Percentiles rank a stretch among this genome's conserved stretches.
Evolutionary conservation across 768 basidiomycete genomes (phyloP).

Genomic region (Saitozyma sp.): DNA sequence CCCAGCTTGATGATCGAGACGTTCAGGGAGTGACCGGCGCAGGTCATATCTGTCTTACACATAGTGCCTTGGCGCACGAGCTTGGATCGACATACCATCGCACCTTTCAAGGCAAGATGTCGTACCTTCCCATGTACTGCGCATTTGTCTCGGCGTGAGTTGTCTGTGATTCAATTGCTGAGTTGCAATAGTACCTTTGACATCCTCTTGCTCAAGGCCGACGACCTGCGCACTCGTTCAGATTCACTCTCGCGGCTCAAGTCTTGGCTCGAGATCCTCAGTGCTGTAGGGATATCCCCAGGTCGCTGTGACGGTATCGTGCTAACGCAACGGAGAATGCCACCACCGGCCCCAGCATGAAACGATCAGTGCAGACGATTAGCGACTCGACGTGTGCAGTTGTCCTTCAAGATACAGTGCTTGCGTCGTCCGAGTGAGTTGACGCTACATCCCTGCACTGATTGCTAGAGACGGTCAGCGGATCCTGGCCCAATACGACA

Average conservation of each 20-base stretch:
- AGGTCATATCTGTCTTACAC: conserved; percentile 7
- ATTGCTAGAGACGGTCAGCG: conserved; percentile 1
- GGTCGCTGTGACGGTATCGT: neutral
- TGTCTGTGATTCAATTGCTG: neutral
- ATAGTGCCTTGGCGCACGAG: conserved; percentile 4
- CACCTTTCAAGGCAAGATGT: conserved; percentile 12
- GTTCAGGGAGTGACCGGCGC: conserved; percentile 5
- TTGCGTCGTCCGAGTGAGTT: conserved; percentile 11
- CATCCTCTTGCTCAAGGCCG: conserved; percentile 3
- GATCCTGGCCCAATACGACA: conserved; percentile 4
- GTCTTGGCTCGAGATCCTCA: conserved; percentile 10
- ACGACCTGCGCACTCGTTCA: neutral
- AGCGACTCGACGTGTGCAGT: conserved; percentile 1
- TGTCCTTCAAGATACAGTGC: conserved; percentile 1
- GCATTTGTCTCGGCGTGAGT: conserved; percentile 17
- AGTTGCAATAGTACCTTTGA: conserved; percentile 11
- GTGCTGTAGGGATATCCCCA: neutral
- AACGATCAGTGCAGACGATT: conserved; percentile 13
- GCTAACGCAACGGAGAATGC: conserved; percentile 5
- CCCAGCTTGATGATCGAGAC: neutral
- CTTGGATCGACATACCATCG: conserved; percentile 6
- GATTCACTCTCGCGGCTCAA: conserved; percentile 5
- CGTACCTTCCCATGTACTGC: conserved; percentile 14
- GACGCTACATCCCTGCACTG: neutral
- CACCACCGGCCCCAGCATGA: neutral